These are phyloP conservation scores for Piper longum DNA, from an alignment of 164 flowering plant species.

Conservation along the genomic window DNA sequence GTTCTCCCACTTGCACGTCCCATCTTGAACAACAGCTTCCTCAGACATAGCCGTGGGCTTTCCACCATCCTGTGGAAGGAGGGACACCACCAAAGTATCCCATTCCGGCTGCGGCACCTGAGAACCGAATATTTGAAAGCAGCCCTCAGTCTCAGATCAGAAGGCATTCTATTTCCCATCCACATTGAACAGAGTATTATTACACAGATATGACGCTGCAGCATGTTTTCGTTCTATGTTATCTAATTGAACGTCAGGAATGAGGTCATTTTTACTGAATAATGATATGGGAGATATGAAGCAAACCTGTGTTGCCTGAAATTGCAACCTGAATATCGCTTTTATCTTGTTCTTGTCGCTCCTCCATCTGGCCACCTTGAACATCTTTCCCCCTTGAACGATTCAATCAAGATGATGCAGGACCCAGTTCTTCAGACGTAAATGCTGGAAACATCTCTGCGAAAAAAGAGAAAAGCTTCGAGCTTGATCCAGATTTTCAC, in stretches of 20 bases:
- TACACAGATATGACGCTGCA: too few species aligned
- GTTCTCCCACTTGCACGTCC: constrained; percentile 65
- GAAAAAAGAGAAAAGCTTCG: background rate
- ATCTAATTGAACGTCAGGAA: background rate
- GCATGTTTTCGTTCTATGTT: background rate
- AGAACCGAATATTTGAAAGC: constrained; percentile 1
- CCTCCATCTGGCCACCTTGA: constrained; percentile 60
- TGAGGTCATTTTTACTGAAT: background rate
- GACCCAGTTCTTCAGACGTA: background rate
- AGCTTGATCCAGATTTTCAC: background rate
- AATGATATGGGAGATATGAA: background rate
- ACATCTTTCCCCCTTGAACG: constrained; percentile 32
- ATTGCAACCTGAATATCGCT: constrained; percentile 63
- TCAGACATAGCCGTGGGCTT: constrained; percentile 57
- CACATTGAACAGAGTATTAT: constrained; percentile 4
- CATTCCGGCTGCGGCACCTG: constrained; percentile 48
- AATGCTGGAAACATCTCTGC: background rate
- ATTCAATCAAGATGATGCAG: background rate
- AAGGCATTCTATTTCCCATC: constrained; percentile 5
- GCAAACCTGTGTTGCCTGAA: constrained; percentile 70
- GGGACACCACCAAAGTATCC: constrained; percentile 48
- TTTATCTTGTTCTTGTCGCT: constrained; percentile 83
- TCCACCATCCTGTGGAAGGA: constrained; percentile 66
- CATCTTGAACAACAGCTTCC: constrained; percentile 48
- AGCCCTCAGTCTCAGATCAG: background rate